Evolutionary conservation across 169 alveolate species (phyloP).

Genomic region (Pseudocohnilembus persalinus): DNA sequence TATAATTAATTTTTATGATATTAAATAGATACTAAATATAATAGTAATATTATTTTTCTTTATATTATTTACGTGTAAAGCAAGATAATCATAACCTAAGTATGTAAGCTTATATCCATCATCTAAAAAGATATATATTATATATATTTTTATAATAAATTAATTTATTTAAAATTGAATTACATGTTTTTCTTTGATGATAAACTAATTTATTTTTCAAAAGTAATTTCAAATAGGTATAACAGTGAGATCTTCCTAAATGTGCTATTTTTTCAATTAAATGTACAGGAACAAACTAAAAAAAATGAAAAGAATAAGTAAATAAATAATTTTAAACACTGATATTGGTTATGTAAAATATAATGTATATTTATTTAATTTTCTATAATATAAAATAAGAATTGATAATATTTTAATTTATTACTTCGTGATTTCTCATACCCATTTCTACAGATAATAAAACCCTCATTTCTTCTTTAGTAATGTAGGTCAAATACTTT

Average conservation of each 20-base stretch:
- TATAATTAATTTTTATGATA: too few relatives aligned
- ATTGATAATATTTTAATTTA: too few relatives aligned
- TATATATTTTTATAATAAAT: neutral
- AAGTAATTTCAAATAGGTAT: constrained; percentile 85
- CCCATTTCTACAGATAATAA: constrained; percentile 99
- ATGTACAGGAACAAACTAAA: constrained; percentile 90
- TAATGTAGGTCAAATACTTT: constrained; percentile 68
- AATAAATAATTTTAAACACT: neutral
- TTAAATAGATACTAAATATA: neutral
- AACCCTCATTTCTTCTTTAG: constrained; percentile 90
- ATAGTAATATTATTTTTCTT: neutral
- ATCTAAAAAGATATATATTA: constrained; percentile 30
- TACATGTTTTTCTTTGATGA: constrained; percentile 89
- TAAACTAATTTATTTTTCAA: constrained; percentile 93
- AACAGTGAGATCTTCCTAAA: constrained; percentile 91
- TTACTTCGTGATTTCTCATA: constrained; percentile 96
- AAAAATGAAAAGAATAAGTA: neutral
- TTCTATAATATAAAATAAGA: too few relatives aligned
- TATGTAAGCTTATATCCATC: constrained; percentile 98
- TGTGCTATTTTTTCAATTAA: constrained; percentile 96
- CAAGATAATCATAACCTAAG: constrained; percentile 98
- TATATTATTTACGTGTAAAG: constrained; percentile 88
- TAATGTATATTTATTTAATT: too few relatives aligned
- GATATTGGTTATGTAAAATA: too few relatives aligned
- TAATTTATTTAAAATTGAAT: neutral